Evolutionary conservation across 2,329 filamentous ascomycete genomes (phyloP).

Genomic region (Fusarium beomiforme): DNA sequence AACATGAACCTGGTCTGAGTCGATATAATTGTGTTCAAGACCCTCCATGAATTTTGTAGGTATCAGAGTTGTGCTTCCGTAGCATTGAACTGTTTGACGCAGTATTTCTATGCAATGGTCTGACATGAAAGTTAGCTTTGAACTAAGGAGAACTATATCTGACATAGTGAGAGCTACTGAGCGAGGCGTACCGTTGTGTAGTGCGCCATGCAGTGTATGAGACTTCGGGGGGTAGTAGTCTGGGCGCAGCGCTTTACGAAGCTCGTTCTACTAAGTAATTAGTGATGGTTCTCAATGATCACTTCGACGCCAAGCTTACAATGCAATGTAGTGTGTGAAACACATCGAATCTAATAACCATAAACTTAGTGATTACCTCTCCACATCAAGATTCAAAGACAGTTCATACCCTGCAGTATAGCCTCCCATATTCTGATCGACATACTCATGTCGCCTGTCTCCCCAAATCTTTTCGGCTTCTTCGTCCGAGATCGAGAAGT

Average conservation of each 20-base stretch:
- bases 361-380: background rate
- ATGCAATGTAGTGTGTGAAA: background rate
- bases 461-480: background rate
- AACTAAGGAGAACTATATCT: too few relatives aligned
- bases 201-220: background rate
- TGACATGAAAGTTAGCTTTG: background rate
- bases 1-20: background rate
- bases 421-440: background rate
- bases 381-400: background rate
- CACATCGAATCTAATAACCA: background rate
- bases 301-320: background rate
- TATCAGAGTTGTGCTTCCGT: background rate
- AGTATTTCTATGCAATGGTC: background rate
- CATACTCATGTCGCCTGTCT: background rate
- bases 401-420: background rate
- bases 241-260: background rate
- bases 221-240: background rate
- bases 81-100: background rate
- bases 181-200: background rate
- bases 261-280: background rate
- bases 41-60: background rate
- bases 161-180: background rate
- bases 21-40: background rate
- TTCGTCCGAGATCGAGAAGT: background rate
- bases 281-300: fast-evolving